A percentile compares a stretch with the other conserved stretches of the same genome.
Conservation (phyloP, 768 basidiomycete genomes). For the Amanita subjunquillea region DNA sequence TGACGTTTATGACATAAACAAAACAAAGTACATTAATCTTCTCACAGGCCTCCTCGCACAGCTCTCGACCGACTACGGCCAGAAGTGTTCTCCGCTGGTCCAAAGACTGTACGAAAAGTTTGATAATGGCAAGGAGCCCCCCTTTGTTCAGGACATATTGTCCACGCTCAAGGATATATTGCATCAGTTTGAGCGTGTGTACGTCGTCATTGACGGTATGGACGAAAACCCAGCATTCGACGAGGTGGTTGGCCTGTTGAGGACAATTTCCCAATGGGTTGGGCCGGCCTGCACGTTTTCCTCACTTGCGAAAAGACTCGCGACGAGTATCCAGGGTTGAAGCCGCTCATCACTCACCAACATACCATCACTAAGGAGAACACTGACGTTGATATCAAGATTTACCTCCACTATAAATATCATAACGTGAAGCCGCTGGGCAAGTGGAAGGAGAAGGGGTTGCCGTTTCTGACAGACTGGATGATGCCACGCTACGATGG, state of each 20-base stretch:
- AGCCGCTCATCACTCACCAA: neutral
- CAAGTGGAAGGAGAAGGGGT: neutral
- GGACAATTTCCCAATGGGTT: neutral
- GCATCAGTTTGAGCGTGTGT: neutral
- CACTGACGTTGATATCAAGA: neutral
- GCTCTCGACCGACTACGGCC: neutral
- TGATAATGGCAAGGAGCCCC: neutral
- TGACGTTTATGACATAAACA: neutral
- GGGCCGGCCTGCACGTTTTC: neutral
- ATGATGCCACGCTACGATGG: neutral
- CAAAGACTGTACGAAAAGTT: neutral
- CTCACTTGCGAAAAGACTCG: neutral
- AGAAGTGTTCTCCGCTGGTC: neutral
- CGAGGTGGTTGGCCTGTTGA: neutral
- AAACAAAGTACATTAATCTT: neutral
- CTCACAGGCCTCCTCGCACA: neutral
- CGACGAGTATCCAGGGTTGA: neutral
- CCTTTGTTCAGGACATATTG: neutral
- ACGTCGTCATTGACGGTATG: neutral
- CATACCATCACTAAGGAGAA: neutral
- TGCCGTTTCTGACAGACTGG: neutral
- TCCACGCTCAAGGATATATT: neutral
- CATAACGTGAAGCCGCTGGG: neutral
- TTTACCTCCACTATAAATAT: neutral
- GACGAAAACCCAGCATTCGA: neutral